Conservation (phyloP, 139 green algal genomes). For the Eudorina sp. region DNA sequence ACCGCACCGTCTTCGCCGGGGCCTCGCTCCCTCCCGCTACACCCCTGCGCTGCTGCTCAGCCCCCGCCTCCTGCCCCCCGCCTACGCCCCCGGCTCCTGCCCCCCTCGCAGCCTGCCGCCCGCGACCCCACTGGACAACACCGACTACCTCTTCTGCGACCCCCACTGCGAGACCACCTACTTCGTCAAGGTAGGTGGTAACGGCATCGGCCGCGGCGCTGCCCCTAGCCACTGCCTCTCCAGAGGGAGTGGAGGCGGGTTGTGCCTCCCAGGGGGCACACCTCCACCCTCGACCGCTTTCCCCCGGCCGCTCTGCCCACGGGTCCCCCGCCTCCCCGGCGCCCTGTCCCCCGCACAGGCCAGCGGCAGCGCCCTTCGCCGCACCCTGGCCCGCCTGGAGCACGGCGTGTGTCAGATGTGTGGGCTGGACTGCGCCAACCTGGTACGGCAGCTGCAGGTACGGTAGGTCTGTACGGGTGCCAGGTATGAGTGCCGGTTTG, state of each 20-base stretch:
- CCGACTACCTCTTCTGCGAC: slow-evolving; percentile 75
- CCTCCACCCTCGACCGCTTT: too few relatives aligned
- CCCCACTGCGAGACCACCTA: slow-evolving; percentile 77
- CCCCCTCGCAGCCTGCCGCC: slow-evolving; percentile 13
- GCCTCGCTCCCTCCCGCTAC: too few relatives aligned
- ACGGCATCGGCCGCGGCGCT: too few relatives aligned
- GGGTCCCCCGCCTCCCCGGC: not conserved
- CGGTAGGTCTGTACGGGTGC: not conserved
- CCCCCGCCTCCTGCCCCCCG: too few relatives aligned
- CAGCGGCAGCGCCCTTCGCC: slow-evolving; percentile 67
- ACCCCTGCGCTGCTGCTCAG: too few relatives aligned
- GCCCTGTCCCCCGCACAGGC: slow-evolving; percentile 16
- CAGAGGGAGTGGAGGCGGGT: too few relatives aligned
- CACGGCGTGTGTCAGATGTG: slow-evolving; percentile 80
- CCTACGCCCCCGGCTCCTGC: not conserved
- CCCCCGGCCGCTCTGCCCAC: too few relatives aligned
- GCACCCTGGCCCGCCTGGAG: slow-evolving; percentile 80
- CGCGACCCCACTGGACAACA: slow-evolving; percentile 62
- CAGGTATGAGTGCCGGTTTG: too few relatives aligned
- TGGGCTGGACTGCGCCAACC: slow-evolving; percentile 75
- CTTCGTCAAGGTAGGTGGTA: slow-evolving; percentile 63
- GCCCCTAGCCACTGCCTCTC: too few relatives aligned
- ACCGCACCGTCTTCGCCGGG: too few relatives aligned
- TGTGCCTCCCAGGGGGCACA: too few relatives aligned
- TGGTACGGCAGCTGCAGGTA: slow-evolving; percentile 81